Percentiles rank a stretch among this genome's conserved stretches.
Evolutionary conservation across 2,329 filamentous ascomycete species (phyloP).

Genomic region (Fusarium sp.): DNA sequence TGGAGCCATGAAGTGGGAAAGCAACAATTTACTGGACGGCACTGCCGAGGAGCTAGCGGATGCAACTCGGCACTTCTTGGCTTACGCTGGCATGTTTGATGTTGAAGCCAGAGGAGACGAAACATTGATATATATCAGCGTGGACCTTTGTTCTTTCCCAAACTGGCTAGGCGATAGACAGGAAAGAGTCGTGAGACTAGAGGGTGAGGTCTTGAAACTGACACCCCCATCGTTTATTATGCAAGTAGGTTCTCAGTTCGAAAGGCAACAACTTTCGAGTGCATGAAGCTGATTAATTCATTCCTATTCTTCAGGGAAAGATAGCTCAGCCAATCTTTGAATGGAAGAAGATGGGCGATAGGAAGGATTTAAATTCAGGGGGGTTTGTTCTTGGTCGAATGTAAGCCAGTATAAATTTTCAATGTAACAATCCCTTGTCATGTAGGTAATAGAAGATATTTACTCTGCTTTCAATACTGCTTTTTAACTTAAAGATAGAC

Average conservation of each 20-base stretch:
- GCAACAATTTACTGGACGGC: background rate
- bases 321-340: constrained; percentile 1
- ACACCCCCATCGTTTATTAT: constrained; percentile 3
- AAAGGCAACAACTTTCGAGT: background rate
- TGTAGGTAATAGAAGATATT: background rate
- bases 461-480: background rate
- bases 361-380: background rate
- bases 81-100: constrained; percentile 6
- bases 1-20: background rate
- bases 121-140: constrained; percentile 5
- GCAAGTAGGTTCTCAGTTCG: background rate
- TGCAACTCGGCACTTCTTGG: constrained; percentile 1
- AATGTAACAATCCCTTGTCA: background rate
- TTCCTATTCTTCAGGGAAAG: constrained; percentile 2
- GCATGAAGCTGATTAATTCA: background rate
- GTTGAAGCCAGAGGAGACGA: constrained; percentile 1
- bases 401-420: background rate
- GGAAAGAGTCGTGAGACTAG: background rate
- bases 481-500: background rate
- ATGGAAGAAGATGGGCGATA: constrained; percentile 4
- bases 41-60: background rate
- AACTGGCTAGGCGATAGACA: constrained; percentile 5
- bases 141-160: constrained; percentile 1
- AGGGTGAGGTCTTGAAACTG: constrained; percentile 6
- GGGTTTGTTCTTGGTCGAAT: background rate